phyloP scores from a whole-genome alignment of 768 basidiomycete genomes.

The Suillus fuscotomentosus region DNA sequence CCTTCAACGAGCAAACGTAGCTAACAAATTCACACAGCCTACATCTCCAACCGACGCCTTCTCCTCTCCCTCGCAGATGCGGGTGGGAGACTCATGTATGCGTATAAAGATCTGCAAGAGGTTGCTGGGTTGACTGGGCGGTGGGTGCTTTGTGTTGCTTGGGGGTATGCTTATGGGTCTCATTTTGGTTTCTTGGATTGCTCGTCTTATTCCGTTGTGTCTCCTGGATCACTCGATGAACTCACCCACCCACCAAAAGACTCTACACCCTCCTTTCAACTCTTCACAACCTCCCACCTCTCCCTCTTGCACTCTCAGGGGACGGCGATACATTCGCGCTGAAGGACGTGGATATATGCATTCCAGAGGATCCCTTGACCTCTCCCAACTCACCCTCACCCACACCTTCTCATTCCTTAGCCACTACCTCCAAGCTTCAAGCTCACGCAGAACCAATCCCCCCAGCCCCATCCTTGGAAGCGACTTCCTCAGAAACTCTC shows the following conservation, averaged over 20 bases:
- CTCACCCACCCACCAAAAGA: conserved; percentile 31
- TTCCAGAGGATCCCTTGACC: conserved; percentile 37
- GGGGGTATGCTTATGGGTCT: not conserved
- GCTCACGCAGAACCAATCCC: not conserved
- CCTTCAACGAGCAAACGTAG: not conserved
- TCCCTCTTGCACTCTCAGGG: conserved; percentile 38
- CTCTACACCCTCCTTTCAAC: conserved; percentile 87
- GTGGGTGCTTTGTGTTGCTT: conserved; percentile 9
- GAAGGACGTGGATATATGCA: conserved; percentile 65
- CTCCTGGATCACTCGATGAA: not conserved
- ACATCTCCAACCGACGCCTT: conserved; percentile 90
- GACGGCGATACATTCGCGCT: conserved; percentile 54
- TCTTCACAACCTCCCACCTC: conserved; percentile 66
- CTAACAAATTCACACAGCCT: conserved; percentile 44
- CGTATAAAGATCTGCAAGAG: conserved; percentile 92
- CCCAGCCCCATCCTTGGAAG: not conserved
- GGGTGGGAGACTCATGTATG: conserved; percentile 94
- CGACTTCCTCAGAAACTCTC: conserved; percentile 7
- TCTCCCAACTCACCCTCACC: not conserved
- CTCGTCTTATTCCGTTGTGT: not conserved
- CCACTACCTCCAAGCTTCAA: not conserved
- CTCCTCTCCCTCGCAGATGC: conserved; percentile 95
- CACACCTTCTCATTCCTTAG: not conserved
- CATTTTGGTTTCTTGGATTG: not conserved
- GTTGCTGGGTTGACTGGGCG: conserved; percentile 86